These are phyloP conservation scores for Penicillium coffeae DNA, from an alignment of 495 filamentous ascomycete species.

Conservation along the genomic window DNA sequence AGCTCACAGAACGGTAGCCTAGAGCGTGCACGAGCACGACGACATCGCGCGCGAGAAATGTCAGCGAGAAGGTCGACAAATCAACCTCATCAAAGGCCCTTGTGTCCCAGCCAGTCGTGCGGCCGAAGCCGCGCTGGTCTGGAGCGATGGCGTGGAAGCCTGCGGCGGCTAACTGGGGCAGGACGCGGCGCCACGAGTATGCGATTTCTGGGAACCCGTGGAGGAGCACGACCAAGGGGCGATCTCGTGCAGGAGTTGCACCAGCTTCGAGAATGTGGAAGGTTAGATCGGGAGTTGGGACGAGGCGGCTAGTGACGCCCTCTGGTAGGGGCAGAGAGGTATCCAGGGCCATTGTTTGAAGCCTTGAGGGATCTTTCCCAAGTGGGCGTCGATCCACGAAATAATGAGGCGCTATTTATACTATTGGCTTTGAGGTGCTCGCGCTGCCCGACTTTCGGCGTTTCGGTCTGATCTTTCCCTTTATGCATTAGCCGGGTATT, in stretches of 20 bases:
- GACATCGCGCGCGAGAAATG: conserved; percentile 58
- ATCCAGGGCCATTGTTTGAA: conserved; percentile 9
- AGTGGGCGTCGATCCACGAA: too few species aligned
- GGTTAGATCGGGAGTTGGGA: conserved; percentile 48
- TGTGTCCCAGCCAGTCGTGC: conserved; percentile 59
- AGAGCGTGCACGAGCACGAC: conserved; percentile 58
- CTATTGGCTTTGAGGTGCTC: neutral
- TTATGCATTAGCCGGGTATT: neutral
- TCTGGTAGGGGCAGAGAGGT: conserved; percentile 50
- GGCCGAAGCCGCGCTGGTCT: conserved; percentile 67
- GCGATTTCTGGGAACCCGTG: conserved; percentile 68
- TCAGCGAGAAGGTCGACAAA: conserved; percentile 53
- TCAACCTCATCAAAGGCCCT: conserved; percentile 48
- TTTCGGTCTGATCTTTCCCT: neutral
- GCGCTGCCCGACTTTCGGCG: neutral
- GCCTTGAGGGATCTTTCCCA: neutral
- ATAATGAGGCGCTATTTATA: conserved; percentile 2
- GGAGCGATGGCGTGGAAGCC: conserved; percentile 63
- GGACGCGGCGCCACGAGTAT: conserved; percentile 64
- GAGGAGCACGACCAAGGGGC: conserved; percentile 58
- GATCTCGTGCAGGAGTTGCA: conserved; percentile 24
- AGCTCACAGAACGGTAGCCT: conserved; percentile 54
- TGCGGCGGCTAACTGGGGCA: conserved; percentile 50
- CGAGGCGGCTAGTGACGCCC: conserved; percentile 47
- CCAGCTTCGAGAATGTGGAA: conserved; percentile 61